These are phyloP conservation scores for Xylaria scruposa DNA, from an alignment of 495 filamentous ascomycete genomes.

Conservation along the genomic window DNA sequence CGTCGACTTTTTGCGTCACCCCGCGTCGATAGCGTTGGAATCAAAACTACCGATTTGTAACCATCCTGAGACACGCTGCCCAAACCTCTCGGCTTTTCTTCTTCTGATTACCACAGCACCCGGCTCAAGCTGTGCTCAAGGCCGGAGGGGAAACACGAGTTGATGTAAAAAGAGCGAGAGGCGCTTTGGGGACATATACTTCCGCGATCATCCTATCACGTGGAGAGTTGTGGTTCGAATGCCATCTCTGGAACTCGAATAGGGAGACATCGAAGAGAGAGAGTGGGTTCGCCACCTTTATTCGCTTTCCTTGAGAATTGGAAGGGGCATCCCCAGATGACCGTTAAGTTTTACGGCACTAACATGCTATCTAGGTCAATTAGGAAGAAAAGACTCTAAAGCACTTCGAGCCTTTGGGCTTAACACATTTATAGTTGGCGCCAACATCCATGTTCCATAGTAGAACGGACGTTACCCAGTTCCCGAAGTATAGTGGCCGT, in stretches of 20 bases:
- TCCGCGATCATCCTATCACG: not conserved
- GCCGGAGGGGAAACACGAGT: not conserved
- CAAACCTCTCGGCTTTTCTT: not conserved
- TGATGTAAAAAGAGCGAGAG: not conserved
- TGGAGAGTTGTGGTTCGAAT: not conserved
- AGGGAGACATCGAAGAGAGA: not conserved
- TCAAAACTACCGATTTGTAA: conserved; percentile 2
- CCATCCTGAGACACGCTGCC: conserved; percentile 8
- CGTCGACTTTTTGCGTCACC: conserved; percentile 12
- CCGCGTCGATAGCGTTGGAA: not conserved
- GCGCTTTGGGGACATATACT: conserved; percentile 1
- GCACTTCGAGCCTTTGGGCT: not conserved
- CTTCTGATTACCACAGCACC: not conserved
- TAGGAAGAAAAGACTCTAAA: not conserved
- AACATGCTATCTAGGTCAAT: conserved; percentile 10
- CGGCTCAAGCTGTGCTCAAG: not conserved
- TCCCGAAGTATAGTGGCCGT: not conserved
- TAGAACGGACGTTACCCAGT: not conserved
- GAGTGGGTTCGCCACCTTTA: not conserved
- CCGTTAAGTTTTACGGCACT: conserved; percentile 3
- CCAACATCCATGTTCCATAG: not conserved
- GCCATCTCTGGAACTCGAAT: not conserved
- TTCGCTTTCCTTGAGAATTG: not conserved
- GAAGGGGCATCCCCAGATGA: not conserved
- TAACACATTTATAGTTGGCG: conserved; percentile 11